A percentile compares a stretch with the other conserved stretches of the same genome.
These are phyloP conservation scores for Mortierella sp. DNA, from an alignment of 371 early-diverging fungal genomes.

Conservation along the genomic window DNA sequence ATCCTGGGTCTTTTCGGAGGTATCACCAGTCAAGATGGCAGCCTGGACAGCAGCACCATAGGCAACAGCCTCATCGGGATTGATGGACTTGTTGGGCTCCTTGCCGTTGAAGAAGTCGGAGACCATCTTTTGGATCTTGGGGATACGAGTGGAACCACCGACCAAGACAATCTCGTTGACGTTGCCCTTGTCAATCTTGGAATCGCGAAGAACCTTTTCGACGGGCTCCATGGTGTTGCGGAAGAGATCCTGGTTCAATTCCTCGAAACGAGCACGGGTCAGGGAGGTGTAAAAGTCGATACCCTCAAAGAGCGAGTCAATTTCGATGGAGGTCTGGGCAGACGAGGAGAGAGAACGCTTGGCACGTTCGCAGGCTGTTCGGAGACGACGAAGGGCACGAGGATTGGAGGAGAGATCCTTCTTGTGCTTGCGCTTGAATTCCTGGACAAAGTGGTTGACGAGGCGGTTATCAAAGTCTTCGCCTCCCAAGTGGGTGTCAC, in stretches of 20 bases:
- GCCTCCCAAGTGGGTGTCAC: conserved; percentile 99
- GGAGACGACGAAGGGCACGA: conserved; percentile 94
- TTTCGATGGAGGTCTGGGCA: conserved; percentile 90
- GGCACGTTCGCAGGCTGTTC: conserved; percentile 96
- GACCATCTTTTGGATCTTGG: conserved; percentile 98
- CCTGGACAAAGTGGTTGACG: conserved; percentile 86
- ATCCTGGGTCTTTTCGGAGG: conserved; percentile 92
- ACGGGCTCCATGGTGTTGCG: conserved; percentile 94
- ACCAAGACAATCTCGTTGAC: conserved; percentile 98
- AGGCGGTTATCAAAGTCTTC: conserved; percentile 98
- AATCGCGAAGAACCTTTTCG: conserved; percentile 93
- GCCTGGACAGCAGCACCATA: conserved; percentile 99
- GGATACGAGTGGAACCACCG: conserved; percentile 99
- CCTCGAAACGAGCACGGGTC: conserved; percentile 98
- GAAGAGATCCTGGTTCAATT: conserved; percentile 95
- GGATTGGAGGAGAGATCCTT: conserved; percentile 88
- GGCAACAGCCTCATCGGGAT: conserved; percentile 99
- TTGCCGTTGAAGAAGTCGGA: conserved; percentile 98
- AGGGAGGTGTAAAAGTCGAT: conserved; percentile 93
- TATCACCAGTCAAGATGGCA: conserved; percentile 91
- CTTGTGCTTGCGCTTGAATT: conserved; percentile 94
- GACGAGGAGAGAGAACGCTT: conserved; percentile 95
- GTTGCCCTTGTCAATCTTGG: conserved; percentile 91
- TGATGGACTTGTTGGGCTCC: conserved; percentile 97
- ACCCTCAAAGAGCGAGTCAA: conserved; percentile 96